Base-by-base conservation (phyloP, 1,284 basidiomycete genomes). In the Hemileia vastatrix region DNA sequence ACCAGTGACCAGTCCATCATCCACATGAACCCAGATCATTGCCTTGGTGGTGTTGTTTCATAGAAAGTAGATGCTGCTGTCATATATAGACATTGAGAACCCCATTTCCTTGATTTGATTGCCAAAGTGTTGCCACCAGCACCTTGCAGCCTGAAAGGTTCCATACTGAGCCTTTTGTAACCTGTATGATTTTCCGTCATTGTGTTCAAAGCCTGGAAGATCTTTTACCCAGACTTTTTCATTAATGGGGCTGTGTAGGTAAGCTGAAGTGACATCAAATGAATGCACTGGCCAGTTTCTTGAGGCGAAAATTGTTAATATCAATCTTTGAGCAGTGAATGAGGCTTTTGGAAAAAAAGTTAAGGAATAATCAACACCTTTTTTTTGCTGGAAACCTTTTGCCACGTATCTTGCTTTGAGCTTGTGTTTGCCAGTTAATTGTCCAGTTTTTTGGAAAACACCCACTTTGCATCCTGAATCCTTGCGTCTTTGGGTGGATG, bases 171-270 rank as follows among this genome's bases (percentile, higher is more conserved):
- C 15, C 15, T 40, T 6, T 8, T 15, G 36, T 40, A 40, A 8
- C 15, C 15, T 40, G 36, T 8, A 40, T 6, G 8, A 6, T 6
- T 6, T 40, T 15, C 15, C 36, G 15, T 40, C 8, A 40, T 15
- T 40, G 8, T 6, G 15, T 6, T 40, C 8, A 40, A 40, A 40
- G 36, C 49, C 49, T 8, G 51, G 24, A 13, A 31, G 24, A 4
- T 23, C 9, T 27, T 6, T 6, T 6, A 53, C 32, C 13, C 13
- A 53, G 23, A 53, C 51, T 11, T 27, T 13, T 27, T 53, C 23
- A n/a, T 54, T 36, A 54, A 54, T 43, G 19, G 36, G 18, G 27
- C 53, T 54, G 19, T 54, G 32, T 6, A 54, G 32, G n/a, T 40
- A 54, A 11, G 33, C 32, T 21, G 32, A 31, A 5, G 32, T 54